These are phyloP conservation scores for Mycena venus DNA, from an alignment of 768 basidiomycete genomes.

Conservation along the genomic window DNA sequence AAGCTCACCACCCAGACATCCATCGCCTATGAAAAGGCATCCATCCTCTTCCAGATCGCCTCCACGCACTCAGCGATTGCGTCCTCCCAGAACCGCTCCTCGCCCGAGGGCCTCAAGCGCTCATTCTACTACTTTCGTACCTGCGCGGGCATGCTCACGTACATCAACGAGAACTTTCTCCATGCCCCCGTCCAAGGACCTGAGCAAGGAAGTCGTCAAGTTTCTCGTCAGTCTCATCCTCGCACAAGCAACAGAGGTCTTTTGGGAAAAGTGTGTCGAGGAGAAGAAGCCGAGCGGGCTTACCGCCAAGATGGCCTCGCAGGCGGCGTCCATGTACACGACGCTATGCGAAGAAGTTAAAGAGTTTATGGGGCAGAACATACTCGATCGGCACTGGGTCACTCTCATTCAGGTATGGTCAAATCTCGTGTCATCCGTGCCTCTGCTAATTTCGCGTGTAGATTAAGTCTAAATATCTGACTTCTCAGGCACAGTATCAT, in stretches of 20 bases:
- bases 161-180: constrained; percentile 99
- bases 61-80: constrained; percentile 95
- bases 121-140: constrained; percentile 93
- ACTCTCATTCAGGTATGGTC: constrained; percentile 80
- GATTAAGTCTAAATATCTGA: constrained; percentile 94
- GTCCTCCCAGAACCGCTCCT: constrained; percentile 83
- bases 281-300: constrained; percentile 90
- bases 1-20: constrained; percentile 96
- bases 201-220: constrained; percentile 94
- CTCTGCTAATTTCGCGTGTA: constrained; percentile 44
- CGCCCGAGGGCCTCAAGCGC: constrained; percentile 93
- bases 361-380: constrained; percentile 96
- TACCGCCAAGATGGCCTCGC: constrained; percentile 86
- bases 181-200: constrained; percentile 97
- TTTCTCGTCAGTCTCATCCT: constrained; percentile 90
- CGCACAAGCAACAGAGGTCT: constrained; percentile 96
- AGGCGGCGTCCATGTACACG: constrained; percentile 86
- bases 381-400: constrained; percentile 96
- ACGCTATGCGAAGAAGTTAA: constrained; percentile 92
- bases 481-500: constrained; percentile 89
- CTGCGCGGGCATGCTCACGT: constrained; percentile 96
- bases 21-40: constrained; percentile 98
- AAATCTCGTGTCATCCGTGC: neutral
- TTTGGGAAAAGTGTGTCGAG: constrained; percentile 93
- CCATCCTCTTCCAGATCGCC: constrained; percentile 96